A percentile compares a stretch with the other conserved stretches of the same genome.
Evolutionary conservation across 2,329 filamentous ascomycete species (phyloP).

Genomic region (Neofusicoccum laricinum): DNA sequence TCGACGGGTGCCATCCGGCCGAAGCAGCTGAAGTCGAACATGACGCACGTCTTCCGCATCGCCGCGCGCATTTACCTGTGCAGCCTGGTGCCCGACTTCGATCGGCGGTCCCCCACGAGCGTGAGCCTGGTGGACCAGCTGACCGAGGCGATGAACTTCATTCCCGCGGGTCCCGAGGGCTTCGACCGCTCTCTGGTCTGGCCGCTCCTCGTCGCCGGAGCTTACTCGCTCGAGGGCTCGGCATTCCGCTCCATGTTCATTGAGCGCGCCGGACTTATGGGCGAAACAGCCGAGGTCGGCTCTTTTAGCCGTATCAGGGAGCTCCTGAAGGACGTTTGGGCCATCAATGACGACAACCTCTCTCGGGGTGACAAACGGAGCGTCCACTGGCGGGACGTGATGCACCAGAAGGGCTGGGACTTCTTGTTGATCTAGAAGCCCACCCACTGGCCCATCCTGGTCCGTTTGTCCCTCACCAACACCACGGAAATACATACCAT

Average conservation of each 20-base stretch:
- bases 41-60: slow-evolving; percentile 85
- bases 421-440: slow-evolving; percentile 74
- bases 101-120: slow-evolving; percentile 69
- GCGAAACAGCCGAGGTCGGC: slow-evolving; percentile 74
- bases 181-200: slow-evolving; percentile 90
- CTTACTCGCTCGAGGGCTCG: slow-evolving; percentile 69
- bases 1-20: slow-evolving; percentile 72
- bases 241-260: slow-evolving; percentile 75
- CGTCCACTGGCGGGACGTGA: slow-evolving; percentile 92
- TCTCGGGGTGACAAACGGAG: slow-evolving; percentile 55
- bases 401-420: slow-evolving; percentile 88
- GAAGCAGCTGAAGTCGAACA: slow-evolving; percentile 80
- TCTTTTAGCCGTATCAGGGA: slow-evolving; percentile 80
- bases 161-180: slow-evolving; percentile 76
- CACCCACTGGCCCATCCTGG: slow-evolving; percentile 28
- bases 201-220: slow-evolving; percentile 87
- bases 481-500: slow-evolving; percentile 16
- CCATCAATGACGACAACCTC: slow-evolving; percentile 63
- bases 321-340: slow-evolving; percentile 81
- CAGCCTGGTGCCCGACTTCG: slow-evolving; percentile 86
- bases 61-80: slow-evolving; percentile 96
- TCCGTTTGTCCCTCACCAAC: slow-evolving; percentile 24
- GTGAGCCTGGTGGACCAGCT: slow-evolving; percentile 76
- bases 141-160: slow-evolving; percentile 71
- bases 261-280: slow-evolving; percentile 70